Percentiles rank a stretch among this genome's conserved stretches.
Conservation (phyloP, 306 rosid species). For the Rosa chinensis region DNA sequence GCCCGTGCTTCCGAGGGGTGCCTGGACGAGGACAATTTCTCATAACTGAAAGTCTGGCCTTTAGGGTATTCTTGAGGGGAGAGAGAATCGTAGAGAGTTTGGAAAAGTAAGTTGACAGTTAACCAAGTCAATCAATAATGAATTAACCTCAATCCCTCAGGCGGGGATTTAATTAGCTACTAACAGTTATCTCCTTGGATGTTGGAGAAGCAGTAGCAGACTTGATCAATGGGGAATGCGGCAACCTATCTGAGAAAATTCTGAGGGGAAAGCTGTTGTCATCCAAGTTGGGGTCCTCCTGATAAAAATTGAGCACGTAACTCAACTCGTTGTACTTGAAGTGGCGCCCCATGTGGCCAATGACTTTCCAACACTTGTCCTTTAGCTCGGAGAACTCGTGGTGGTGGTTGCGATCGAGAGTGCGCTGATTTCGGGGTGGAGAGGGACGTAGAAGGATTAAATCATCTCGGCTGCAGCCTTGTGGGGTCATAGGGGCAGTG, state of each 20-base stretch:
- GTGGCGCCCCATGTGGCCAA: slow-evolving; percentile 44
- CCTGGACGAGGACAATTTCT: too few species aligned
- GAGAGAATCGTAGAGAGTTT: too few species aligned
- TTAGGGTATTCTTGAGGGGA: too few species aligned
- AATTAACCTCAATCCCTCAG: background rate
- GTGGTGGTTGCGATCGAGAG: slow-evolving; percentile 6
- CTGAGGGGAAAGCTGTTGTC: slow-evolving; percentile 27
- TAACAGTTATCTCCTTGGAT: slow-evolving; percentile 10
- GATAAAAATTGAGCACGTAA: slow-evolving; percentile 68
- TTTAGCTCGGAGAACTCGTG: slow-evolving; percentile 34
- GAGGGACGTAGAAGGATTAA: slow-evolving; percentile 37
- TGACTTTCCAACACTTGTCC: slow-evolving; percentile 48
- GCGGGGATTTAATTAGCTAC: background rate
- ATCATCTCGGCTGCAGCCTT: background rate
- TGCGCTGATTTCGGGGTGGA: background rate
- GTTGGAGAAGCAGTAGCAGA: slow-evolving; percentile 25
- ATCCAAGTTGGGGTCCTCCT: slow-evolving; percentile 33
- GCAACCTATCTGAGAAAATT: slow-evolving; percentile 57
- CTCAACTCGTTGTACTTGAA: slow-evolving; percentile 68
- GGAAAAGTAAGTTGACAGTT: too few species aligned
- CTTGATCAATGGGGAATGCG: slow-evolving; percentile 21
- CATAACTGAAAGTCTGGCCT: too few species aligned
- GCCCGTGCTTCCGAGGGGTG: too few species aligned
- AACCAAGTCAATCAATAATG: background rate
- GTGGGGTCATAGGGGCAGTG: slow-evolving; percentile 14